phyloP scores from a whole-genome alignment of 2,329 filamentous ascomycete genomes.

The Phialophora expanda region DNA sequence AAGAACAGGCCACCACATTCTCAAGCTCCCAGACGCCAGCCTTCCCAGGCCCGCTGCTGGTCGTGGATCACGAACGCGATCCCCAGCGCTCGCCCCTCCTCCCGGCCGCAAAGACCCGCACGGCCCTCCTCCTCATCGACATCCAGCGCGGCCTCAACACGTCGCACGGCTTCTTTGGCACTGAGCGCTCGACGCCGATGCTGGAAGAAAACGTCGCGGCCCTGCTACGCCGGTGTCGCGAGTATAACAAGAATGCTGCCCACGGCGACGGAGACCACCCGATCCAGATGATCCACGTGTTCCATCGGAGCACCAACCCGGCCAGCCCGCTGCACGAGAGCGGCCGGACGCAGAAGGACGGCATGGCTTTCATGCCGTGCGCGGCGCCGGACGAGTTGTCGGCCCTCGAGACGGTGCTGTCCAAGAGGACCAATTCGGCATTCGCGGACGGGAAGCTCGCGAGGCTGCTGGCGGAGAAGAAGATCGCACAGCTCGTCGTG shows the following conservation, averaged over 20 bases:
- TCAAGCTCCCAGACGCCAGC: not conserved
- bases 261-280: not conserved
- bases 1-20: not conserved
- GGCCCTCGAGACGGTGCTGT: slow-evolving; percentile 47
- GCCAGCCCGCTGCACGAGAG: slow-evolving; percentile 48
- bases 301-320: slow-evolving; percentile 50
- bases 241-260: not conserved
- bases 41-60: not conserved
- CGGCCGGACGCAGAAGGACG: slow-evolving; percentile 34
- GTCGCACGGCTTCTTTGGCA: slow-evolving; percentile 48
- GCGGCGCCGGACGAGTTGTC: slow-evolving; percentile 41
- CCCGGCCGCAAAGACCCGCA: slow-evolving; percentile 38
- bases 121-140: slow-evolving; percentile 56
- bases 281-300: slow-evolving; percentile 53
- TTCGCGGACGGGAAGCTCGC: slow-evolving; percentile 56
- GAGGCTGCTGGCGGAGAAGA: slow-evolving; percentile 43
- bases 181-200: slow-evolving; percentile 51
- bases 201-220: slow-evolving; percentile 52
- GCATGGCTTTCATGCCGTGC: slow-evolving; percentile 41
- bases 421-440: slow-evolving; percentile 54
- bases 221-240: slow-evolving; percentile 42
- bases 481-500: slow-evolving; percentile 49
- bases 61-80: not conserved
- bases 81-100: not conserved
- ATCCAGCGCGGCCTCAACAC: slow-evolving; percentile 53